Conservation (phyloP, 257 asterid genomes). For the Galeopsis tetrahit region DNA sequence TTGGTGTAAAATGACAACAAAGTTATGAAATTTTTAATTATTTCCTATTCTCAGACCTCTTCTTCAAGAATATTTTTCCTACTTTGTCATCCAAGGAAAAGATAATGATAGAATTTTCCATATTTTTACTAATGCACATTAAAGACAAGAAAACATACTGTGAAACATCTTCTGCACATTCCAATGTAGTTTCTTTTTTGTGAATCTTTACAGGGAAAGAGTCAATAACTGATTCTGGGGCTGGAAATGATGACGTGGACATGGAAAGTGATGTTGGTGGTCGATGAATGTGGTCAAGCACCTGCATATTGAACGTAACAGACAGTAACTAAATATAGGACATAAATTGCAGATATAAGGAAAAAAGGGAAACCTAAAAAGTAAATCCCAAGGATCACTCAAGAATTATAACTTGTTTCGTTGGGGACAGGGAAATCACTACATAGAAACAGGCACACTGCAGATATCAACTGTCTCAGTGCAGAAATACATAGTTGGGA, state of each 20-base stretch:
- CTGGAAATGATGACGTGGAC: slow-evolving; percentile 69
- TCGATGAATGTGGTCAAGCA: slow-evolving; percentile 81
- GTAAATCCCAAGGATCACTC: background rate
- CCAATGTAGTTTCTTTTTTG: slow-evolving; percentile 43
- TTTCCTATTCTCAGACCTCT: too few relatives aligned
- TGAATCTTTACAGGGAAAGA: slow-evolving; percentile 71
- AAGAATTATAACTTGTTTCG: background rate
- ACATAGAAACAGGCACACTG: too few relatives aligned
- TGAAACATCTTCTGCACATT: slow-evolving; percentile 48
- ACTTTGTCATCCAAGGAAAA: background rate
- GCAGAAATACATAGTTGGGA: too few relatives aligned
- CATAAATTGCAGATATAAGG: background rate
- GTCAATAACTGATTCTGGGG: slow-evolving; percentile 80
- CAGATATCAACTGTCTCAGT: too few relatives aligned
- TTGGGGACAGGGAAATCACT: background rate
- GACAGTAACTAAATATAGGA: slow-evolving; percentile 12
- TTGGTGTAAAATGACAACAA: too few relatives aligned
- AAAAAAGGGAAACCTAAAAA: background rate
- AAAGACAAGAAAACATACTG: slow-evolving; percentile 54
- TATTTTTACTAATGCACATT: slow-evolving; percentile 8
- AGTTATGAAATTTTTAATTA: too few relatives aligned
- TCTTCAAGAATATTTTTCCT: background rate
- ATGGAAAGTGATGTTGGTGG: slow-evolving; percentile 71
- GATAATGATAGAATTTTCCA: background rate
- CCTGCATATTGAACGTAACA: slow-evolving; percentile 47